Conservation (phyloP, 768 basidiomycete genomes). For the Rhizopogon rudus region DNA sequence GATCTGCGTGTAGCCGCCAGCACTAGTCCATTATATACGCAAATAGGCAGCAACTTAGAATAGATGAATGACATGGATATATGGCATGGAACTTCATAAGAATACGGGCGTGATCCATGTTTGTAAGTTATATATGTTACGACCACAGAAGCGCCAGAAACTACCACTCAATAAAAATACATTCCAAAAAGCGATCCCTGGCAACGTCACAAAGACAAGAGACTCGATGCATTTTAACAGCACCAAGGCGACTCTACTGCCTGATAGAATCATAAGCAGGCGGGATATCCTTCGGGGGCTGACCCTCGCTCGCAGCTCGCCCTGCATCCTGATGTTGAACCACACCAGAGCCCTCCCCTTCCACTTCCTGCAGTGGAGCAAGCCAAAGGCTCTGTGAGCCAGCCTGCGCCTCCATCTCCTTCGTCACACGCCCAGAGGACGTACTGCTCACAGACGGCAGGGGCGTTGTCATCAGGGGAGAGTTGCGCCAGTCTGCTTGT, state of each 20-base stretch:
- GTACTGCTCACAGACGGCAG: constrained; percentile 15
- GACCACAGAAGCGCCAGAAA: no score
- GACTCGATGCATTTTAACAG: no score
- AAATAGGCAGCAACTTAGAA: no score
- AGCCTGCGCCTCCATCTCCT: constrained; percentile 20
- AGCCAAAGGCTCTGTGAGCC: constrained; percentile 4
- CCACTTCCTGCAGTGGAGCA: background rate
- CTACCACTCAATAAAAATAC: no score
- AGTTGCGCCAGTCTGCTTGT: constrained; percentile 14
- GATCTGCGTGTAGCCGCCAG: no score
- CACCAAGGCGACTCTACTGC: background rate
- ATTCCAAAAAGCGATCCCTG: no score
- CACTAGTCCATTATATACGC: no score
- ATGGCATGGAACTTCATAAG: no score
- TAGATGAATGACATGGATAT: no score
- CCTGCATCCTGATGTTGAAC: constrained; percentile 24
- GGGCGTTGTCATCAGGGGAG: constrained; percentile 13
- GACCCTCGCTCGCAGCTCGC: constrained; percentile 12
- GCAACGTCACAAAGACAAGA: no score
- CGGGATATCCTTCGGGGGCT: constrained; percentile 20
- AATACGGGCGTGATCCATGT: no score
- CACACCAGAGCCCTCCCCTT: constrained; percentile 12
- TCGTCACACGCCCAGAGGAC: constrained; percentile 12
- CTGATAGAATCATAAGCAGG: constrained; percentile 25
- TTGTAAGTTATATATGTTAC: no score